phyloP scores from a whole-genome alignment of 257 asterid genomes.

The Anisodus tanguticus region DNA sequence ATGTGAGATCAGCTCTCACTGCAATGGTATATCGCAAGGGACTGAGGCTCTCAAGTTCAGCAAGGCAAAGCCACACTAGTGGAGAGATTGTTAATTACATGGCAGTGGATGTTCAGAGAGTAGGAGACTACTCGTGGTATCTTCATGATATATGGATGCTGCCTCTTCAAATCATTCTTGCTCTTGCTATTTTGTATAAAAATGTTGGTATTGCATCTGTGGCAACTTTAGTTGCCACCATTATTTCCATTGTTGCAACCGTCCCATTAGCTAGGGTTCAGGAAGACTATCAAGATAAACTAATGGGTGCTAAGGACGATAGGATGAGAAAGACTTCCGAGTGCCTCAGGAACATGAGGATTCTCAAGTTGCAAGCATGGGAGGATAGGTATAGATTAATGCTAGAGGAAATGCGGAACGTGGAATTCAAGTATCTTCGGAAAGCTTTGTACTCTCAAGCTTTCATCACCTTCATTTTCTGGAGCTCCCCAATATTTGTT shows the following conservation, averaged over 20 bases:
- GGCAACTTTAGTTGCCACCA: conserved; percentile 70
- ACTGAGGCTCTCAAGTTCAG: conserved; percentile 66
- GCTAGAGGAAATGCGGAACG: conserved; percentile 71
- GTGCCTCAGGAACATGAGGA: conserved; percentile 76
- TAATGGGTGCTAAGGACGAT: conserved; percentile 80
- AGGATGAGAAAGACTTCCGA: conserved; percentile 81
- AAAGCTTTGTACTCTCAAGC: conserved; percentile 78
- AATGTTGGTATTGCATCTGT: conserved; percentile 75
- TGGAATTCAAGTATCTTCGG: conserved; percentile 68
- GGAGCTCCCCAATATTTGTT: conserved; percentile 84
- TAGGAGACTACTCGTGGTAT: conserved; percentile 82
- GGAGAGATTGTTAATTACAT: conserved; percentile 76
- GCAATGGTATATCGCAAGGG: conserved; percentile 91
- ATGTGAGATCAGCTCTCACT: conserved; percentile 87
- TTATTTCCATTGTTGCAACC: conserved; percentile 66
- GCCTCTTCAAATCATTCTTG: conserved; percentile 70
- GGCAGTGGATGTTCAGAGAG: conserved; percentile 87
- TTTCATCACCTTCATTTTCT: conserved; percentile 69
- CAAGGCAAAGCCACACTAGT: conserved; percentile 67
- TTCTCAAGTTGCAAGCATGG: conserved; percentile 81
- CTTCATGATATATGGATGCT: conserved; percentile 82
- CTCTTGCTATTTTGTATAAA: conserved; percentile 72
- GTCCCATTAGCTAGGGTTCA: conserved; percentile 69
- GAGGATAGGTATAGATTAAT: conserved; percentile 67
- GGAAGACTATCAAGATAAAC: conserved; percentile 70